Evolutionary conservation across 2,329 filamentous ascomycete genomes (phyloP), one percentile per base, ranked within the genome.

Genomic region (Iodosphaeria phyllophila): DNA sequence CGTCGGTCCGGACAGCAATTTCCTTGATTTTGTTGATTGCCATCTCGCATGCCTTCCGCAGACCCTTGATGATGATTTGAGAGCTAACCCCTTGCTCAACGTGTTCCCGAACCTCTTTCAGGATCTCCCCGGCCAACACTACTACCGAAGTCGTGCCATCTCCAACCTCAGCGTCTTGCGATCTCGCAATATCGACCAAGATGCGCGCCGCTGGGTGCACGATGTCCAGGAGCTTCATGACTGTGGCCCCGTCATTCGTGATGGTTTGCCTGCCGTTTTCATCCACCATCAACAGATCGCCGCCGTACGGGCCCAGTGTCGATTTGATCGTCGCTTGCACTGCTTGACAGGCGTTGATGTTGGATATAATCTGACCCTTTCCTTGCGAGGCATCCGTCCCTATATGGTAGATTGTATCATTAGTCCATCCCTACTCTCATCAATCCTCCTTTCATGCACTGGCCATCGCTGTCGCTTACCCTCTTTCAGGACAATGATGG

Each of bases 221-320:
- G 43, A 98, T 95, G 50, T 98, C 89, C 48, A 98, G 77, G 28
- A 98, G 77, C 80, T 93, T 95, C 89, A 98, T 98, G 32, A 95
- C 89, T 25, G 89, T 98, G 24, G 89, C 89, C 46, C 89, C 89
- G 58, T 98, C 89, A 56, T 98, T 98, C 41, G 89, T 98, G 48
- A 98, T 95, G 28, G 89, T 98, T 58, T 93, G 83, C 52, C 59
- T 74, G 51, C 89, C 89, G 62, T 93, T 93, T 52, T 73, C 74
- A 54, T 95, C 89, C 28, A 95, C 86, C 56, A 98, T 74, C 50
- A 98, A 64, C 48, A 95, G 58, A 56, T 98, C 89, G 44, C 89
- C 89, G 48, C 89, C 89, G 55, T 95, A 98, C 17, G 89, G 89
- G 20, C 89, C 89, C 18, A 98, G 65, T 12, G 89, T 98, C 43